A percentile compares a stretch with the other conserved stretches of the same genome.
phyloP scores from a whole-genome alignment of 176 grass and related monocot species.

The Musa beccarii region DNA sequence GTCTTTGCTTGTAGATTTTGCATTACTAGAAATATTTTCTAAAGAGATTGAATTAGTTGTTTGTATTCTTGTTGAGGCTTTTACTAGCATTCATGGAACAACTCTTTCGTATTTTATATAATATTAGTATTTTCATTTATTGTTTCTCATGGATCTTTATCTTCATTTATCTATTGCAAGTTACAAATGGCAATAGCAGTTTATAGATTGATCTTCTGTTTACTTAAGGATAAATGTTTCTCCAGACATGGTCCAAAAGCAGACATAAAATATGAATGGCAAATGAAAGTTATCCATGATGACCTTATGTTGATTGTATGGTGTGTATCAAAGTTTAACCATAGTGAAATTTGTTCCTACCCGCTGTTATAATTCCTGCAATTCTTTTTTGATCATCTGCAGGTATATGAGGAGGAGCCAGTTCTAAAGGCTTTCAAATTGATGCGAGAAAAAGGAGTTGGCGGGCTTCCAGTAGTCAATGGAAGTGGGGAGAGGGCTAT shows the following conservation, averaged over 20 bases:
- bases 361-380: background rate
- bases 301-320: background rate
- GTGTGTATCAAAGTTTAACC: background rate
- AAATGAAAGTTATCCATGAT: background rate
- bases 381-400: background rate
- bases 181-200: no score
- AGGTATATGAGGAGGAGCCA: slow-evolving; percentile 89
- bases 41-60: no score
- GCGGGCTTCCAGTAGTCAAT: slow-evolving; percentile 84
- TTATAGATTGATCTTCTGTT: no score
- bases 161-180: no score
- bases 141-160: no score
- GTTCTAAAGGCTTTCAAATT: slow-evolving; percentile 89
- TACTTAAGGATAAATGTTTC: no score
- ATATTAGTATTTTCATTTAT: no score
- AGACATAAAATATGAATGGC: background rate
- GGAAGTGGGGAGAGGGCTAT: slow-evolving; percentile 46
- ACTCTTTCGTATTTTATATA: no score
- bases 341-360: background rate
- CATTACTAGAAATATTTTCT: no score
- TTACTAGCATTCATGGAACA: no score
- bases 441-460: slow-evolving; percentile 82
- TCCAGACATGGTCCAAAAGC: background rate
- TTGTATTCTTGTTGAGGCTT: no score
- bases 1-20: no score